Evolutionary conservation across 345 rosid genomes (phyloP), one percentile per base, ranked within the genome.

Genomic region (Eucalyptus tenuipes): DNA sequence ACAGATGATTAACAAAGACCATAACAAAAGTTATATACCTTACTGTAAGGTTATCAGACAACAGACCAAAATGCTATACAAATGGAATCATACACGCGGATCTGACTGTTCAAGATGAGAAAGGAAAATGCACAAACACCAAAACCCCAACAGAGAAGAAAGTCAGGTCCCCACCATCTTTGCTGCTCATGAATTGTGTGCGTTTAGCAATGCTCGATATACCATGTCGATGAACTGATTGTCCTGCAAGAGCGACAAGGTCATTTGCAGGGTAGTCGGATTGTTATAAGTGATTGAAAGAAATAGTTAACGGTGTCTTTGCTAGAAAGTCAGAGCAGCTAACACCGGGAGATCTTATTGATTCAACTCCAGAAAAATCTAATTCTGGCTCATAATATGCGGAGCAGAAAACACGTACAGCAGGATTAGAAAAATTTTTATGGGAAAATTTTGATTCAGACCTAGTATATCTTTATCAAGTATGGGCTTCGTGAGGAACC

Each of bases 191-290:
- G 92, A 90, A 59, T 93, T 92, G 93, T 96, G 95, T 40, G 99
- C 95, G 88, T 93, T 95, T 92, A 94, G 92, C 90, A 97, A 85
- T 88, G 98, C 97, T 85, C 93, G 91, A 89, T 93, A 88, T 40
- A 97, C 94, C 96, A 95, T 95, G 92, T 95, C 98, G 24, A 97
- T 92, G 88, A 97, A 96, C 85, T 97, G 96, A 93, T 94, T 89
- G 88, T 95, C 96, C 99, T 97, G 91, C 88, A 45, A 89, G 40
- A 42, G 55, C 75, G 29, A 75, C 71, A 24, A 80, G 40, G 25
- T n/a, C 24, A 49, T 48, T 48, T 18, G 44, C 87, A 85, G 27
- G 45, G 82, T 37, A 37, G 45, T 40, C 47, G 5, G 14, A 75
- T 75, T 75, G 45, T 75, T 37, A 71, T 5, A 37, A 75, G 82